phyloP scores from a whole-genome alignment of 352 stramenopile genomes.

The Stramenopiles sp. region DNA sequence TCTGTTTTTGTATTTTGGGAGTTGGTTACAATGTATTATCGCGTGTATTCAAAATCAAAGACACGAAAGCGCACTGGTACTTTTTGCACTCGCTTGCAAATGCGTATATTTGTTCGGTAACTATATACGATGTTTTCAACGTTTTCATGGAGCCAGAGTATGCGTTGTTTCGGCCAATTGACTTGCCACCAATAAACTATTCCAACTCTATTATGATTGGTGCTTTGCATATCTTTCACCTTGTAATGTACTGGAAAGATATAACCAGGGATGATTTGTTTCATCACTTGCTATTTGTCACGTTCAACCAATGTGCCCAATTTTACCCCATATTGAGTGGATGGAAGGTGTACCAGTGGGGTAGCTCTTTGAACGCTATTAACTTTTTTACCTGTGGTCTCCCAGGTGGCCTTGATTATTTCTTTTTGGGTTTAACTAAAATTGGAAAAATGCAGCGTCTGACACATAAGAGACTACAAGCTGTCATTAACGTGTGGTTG shows the following conservation, averaged over 20 bases:
- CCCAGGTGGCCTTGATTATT: neutral
- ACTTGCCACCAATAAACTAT: neutral
- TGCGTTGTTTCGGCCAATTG: neutral
- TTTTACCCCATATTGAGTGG: neutral
- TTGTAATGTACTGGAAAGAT: neutral
- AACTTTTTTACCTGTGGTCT: neutral
- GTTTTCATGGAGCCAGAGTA: neutral
- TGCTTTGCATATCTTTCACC: neutral
- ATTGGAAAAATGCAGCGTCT: neutral
- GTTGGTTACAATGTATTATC: neutral
- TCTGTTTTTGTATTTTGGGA: neutral
- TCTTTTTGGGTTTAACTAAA: neutral
- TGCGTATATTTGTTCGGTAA: neutral
- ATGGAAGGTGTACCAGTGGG: neutral
- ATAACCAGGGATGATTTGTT: neutral
- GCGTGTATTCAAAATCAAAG: neutral
- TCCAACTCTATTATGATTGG: neutral
- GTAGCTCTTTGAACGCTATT: neutral
- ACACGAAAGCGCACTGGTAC: neutral
- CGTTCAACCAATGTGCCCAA: neutral
- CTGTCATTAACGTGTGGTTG: neutral
- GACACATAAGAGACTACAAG: neutral
- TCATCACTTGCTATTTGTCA: neutral
- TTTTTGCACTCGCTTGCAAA: neutral
- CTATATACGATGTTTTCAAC: neutral